These are phyloP conservation scores for Cercophora sp. DNA, from an alignment of 495 filamentous ascomycete species.

Conservation along the genomic window DNA sequence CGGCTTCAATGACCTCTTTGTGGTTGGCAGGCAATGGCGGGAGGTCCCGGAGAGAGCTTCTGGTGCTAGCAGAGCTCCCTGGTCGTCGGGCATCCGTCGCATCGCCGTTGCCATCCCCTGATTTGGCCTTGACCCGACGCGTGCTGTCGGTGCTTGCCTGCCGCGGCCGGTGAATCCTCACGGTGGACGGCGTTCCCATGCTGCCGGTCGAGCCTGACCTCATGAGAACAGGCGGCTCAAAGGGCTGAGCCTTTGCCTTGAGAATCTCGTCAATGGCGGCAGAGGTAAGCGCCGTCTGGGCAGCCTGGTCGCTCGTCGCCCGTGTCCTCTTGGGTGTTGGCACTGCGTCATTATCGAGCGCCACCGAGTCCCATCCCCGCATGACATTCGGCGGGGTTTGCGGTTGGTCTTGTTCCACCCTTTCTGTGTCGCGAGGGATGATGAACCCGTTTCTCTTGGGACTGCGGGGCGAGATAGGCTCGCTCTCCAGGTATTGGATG, in stretches of 20 bases:
- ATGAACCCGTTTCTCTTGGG: slow-evolving; percentile 48
- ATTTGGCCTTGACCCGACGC: slow-evolving; percentile 32
- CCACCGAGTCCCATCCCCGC: slow-evolving; percentile 44
- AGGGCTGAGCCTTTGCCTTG: slow-evolving; percentile 34
- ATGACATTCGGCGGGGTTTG: slow-evolving; percentile 32
- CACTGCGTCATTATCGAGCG: slow-evolving; percentile 37
- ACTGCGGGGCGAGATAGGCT: slow-evolving; percentile 45
- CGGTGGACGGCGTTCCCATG: slow-evolving; percentile 28
- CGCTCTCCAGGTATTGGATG: slow-evolving; percentile 46
- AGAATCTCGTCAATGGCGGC: slow-evolving; percentile 67
- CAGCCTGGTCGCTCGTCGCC: slow-evolving; percentile 59
- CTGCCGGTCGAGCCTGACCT: slow-evolving; percentile 21
- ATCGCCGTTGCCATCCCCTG: slow-evolving; percentile 21
- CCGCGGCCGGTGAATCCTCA: slow-evolving; percentile 33
- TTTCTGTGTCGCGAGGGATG: slow-evolving; percentile 38
- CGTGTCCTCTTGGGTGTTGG: slow-evolving; percentile 31
- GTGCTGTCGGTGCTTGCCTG: slow-evolving; percentile 38
- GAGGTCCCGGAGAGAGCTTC: slow-evolving; percentile 24
- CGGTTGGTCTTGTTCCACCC: slow-evolving; percentile 16
- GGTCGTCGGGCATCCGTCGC: slow-evolving; percentile 47
- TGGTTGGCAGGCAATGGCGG: slow-evolving; percentile 82
- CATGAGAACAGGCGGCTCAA: slow-evolving; percentile 25
- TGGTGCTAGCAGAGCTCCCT: slow-evolving; percentile 64
- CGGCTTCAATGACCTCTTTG: slow-evolving; percentile 78
- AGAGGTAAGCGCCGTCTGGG: slow-evolving; percentile 71